phyloP scores from a whole-genome alignment of 805 yeast species.

The Metschnikowia amazonensis region DNA sequence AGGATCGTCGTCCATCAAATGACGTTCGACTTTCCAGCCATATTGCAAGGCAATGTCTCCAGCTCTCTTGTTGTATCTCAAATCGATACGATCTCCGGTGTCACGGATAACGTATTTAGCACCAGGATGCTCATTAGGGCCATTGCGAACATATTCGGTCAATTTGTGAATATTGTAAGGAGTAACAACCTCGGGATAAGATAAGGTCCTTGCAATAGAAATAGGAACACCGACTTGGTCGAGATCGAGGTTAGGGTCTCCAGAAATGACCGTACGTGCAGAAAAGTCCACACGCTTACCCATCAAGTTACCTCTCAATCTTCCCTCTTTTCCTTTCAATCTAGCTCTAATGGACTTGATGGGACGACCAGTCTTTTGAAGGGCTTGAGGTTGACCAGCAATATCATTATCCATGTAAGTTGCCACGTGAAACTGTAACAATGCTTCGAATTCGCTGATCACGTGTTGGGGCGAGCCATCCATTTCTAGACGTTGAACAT shows the following conservation, averaged over 20 bases:
- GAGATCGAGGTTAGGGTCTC: slow-evolving; percentile 95
- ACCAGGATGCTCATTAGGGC: slow-evolving; percentile 99
- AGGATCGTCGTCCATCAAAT: slow-evolving; percentile 95
- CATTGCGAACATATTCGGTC: slow-evolving; percentile 92
- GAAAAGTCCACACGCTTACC: slow-evolving; percentile 99
- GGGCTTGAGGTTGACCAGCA: slow-evolving; percentile 99
- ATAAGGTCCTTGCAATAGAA: slow-evolving; percentile 89
- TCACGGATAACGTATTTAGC: slow-evolving; percentile 98
- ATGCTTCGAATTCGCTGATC: slow-evolving; percentile 90
- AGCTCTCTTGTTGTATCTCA: slow-evolving; percentile 94
- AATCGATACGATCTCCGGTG: slow-evolving; percentile 97
- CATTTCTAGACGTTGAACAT: slow-evolving; percentile 95
- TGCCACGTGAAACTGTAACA: slow-evolving; percentile 95
- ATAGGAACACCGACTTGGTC: slow-evolving; percentile 99
- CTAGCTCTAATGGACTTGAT: slow-evolving; percentile 99
- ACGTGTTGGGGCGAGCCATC: slow-evolving; percentile 99
- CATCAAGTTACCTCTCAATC: slow-evolving; percentile 97
- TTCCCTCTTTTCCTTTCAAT: slow-evolving; percentile 98
- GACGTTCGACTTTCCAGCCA: slow-evolving; percentile 99
- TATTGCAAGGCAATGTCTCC: slow-evolving; percentile 97
- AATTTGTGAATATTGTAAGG: slow-evolving; percentile 93
- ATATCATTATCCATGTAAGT: slow-evolving; percentile 99
- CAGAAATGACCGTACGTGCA: slow-evolving; percentile 98
- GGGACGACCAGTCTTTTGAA: slow-evolving; percentile 98
- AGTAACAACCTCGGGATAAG: slow-evolving; percentile 97